Base-by-base conservation (phyloP, 495 filamentous ascomycete species). In the Margaritispora aquatica region DNA sequence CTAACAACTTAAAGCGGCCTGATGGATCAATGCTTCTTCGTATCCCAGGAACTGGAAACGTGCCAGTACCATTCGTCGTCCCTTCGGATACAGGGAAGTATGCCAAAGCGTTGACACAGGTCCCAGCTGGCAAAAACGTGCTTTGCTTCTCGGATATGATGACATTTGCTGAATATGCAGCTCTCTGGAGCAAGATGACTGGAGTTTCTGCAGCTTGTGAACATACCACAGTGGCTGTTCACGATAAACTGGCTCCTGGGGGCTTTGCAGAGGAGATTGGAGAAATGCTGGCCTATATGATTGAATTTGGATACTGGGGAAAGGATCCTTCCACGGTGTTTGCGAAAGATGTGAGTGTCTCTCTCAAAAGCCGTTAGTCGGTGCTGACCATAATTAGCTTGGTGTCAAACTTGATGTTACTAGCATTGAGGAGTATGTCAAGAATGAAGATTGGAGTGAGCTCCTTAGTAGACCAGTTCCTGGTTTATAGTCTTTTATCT, bases 251-350 rank as follows among this genome's bases (percentile, higher is more conserved):
- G 5, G 36, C 26, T 17, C 58, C 58, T 13, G 58, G 51, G 31
- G 58, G 51, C 11, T 51, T 49, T 36, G 58, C 51, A 8, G 51
- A 51, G 54, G 60, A 62, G 15, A 54, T 58, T 21, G 54, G 44
- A 3, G 71, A 73, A 50, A 71, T 69, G 60, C 65, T 65, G 26
- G 46, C 53, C 26, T 74, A 69, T 53, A 51, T 61, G 19, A 44
- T 64, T 2, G 64, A 70, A 52, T 72, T 63, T 66, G 73, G 72
- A 1, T 75, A 72, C 58, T 66, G 68, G 63, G 73, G 68, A 4
- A 56, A 70, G 1, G 68, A 72, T 60, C 24, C 24, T 2, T 57
- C 66, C 21, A 59, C 49, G 36, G 48, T 60, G 17, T 36, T 27
- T 55, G 50, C 51, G 1, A 48, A 54, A 10, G 50, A 54, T 48